Evolutionary conservation across 2,329 filamentous ascomycete genomes (phyloP), one percentile per base, ranked within the genome.

Genomic region (Acrodontium crateriforme): DNA sequence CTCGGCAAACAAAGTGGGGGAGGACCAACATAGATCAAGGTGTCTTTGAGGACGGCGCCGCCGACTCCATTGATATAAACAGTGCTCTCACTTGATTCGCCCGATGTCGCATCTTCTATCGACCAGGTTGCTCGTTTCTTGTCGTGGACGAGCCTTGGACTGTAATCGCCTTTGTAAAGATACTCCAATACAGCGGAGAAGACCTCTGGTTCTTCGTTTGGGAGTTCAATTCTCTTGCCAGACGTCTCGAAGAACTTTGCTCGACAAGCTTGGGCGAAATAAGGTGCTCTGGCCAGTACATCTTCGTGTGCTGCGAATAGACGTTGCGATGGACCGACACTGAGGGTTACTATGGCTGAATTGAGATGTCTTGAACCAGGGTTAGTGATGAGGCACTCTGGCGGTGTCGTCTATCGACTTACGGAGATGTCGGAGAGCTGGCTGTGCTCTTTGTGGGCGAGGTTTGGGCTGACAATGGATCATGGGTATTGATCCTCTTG

Each of bases 141-240:
- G 59, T 87, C 82, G 57, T 83, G 82, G 31, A 82, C 59, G 14
- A 92, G 66, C 11, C 78, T 77, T 3, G 85, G 84, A 44, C 77
- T 85, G 60, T 93, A 93, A 56, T 93, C 85, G 39, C 84, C 84
- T 58, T 91, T 91, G 68, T 91, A 91, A 31, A 94, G 72, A 44
- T 78, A 93, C 52, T 94, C 85, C 31, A 94, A 73, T 8, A 94
- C 68, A 5, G 78, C 84, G 6, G 82, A 91, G 55, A 94, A 85
- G 46, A 92, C 77, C 52, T 92, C 83, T 12, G 85, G 83, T 43
- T 85, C 77, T 55, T 93, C 85, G 35, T 87, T 74, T 2, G 82
- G 78, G 2, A 93, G 70, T 28, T 77, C 68, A 50, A 93, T 78
- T 30, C 77, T 74, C 58, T 82, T 84, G 49, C 62, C 65, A 31